A percentile compares a stretch with the other conserved stretches of the same genome.
phyloP scores from a whole-genome alignment of 495 filamentous ascomycete species.

The Xylaria venustula region DNA sequence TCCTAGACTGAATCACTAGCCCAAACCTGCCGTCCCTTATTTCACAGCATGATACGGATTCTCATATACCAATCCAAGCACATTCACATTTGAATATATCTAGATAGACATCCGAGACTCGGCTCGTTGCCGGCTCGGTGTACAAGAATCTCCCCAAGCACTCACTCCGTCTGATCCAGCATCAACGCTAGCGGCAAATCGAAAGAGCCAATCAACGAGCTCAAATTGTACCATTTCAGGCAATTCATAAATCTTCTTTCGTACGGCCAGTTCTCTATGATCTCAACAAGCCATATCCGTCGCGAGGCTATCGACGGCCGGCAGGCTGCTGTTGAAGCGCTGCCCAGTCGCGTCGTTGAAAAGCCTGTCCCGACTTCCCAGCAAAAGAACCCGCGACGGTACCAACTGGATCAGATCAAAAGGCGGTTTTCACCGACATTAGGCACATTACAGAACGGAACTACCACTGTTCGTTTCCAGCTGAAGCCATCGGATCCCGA shows the following conservation, averaged over 20 bases:
- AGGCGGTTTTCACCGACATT: conserved; percentile 68
- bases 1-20: neutral
- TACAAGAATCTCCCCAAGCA: no score
- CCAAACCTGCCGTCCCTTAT: neutral
- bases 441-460: conserved; percentile 47
- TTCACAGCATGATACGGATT: neutral
- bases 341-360: conserved; percentile 50
- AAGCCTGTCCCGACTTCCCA: conserved; percentile 68
- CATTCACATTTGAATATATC: neutral
- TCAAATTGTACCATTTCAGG: neutral
- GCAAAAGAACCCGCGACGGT: conserved; percentile 65
- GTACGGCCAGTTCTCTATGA: conserved; percentile 16
- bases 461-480: conserved; percentile 58
- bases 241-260: neutral
- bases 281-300: conserved; percentile 21
- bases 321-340: conserved; percentile 41
- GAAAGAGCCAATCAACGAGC: neutral
- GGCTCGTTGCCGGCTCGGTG: no score
- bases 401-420: conserved; percentile 74
- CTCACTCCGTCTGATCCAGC: no score
- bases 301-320: conserved; percentile 25
- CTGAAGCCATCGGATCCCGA: conserved; percentile 83
- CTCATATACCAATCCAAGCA: neutral
- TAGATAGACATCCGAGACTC: no score
- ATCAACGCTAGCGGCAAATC: neutral